These are phyloP conservation scores for Pestalotiopsis sp. DNA, from an alignment of 2,329 filamentous ascomycete genomes.

Conservation along the genomic window DNA sequence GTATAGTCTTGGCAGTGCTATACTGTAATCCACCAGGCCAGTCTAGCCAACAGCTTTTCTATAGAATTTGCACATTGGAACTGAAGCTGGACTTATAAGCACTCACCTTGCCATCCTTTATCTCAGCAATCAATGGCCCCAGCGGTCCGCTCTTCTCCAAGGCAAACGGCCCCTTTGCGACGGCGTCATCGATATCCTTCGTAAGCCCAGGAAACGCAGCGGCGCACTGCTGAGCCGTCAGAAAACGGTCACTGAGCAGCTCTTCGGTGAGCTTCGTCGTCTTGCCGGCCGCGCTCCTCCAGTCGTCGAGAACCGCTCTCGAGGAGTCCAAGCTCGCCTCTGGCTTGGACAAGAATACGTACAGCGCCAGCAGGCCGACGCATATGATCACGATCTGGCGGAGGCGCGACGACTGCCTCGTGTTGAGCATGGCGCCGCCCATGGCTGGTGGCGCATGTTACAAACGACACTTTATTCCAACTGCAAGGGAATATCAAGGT, in stretches of 20 bases:
- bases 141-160: constrained; percentile 34
- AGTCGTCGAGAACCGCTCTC: constrained; percentile 10
- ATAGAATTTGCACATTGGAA: no score
- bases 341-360: constrained; percentile 26
- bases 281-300: neutral
- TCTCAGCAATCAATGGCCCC: constrained; percentile 43
- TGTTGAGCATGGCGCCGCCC: neutral
- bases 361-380: constrained; percentile 27
- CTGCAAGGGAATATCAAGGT: neutral
- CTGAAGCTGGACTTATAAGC: neutral
- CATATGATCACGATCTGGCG: constrained; percentile 26
- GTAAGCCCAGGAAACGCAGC: constrained; percentile 46
- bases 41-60: no score
- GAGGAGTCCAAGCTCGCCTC: constrained; percentile 17
- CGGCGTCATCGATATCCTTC: constrained; percentile 44
- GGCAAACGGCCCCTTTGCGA: constrained; percentile 43
- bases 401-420: constrained; percentile 22
- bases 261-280: constrained; percentile 15
- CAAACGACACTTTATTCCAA: neutral
- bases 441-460: neutral
- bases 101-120: constrained; percentile 41
- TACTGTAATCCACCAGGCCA: no score
- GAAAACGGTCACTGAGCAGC: constrained; percentile 34
- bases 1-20: neutral
- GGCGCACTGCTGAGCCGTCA: constrained; percentile 43